Evolutionary conservation across 352 stramenopile genomes (phyloP), one percentile per base, ranked within the genome.

Genomic region (Pelagophyceae sp.): DNA sequence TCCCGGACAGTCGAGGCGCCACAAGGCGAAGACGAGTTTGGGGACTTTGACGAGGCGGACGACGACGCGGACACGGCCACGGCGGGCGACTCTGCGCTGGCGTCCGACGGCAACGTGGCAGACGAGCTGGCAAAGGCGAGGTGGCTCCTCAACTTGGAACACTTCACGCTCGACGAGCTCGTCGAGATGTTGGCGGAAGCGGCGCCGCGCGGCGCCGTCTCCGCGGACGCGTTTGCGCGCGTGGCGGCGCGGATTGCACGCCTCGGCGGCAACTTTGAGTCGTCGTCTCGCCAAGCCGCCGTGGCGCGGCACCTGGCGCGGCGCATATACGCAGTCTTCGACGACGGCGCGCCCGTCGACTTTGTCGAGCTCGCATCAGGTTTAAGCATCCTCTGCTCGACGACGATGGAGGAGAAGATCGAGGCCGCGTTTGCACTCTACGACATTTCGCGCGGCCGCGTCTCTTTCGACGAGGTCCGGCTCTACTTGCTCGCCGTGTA

Each of bases 111-210:
- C 23, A 23, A 23, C 11, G 45, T 54, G 11, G 23, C n/a, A 23
- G 31, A 27, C 11, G 65, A 75, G n/a, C 69, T 72, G 38, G 54
- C 29, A 0, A 29, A 78, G 3, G 75, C 75, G 17, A 87, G 89
- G 0, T 81, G 85, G n/a, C 72, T 94, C 40, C 83, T 93, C 25
- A 92, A 93, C 77, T 80, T 95, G 38, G 88, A 92, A 77, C 85
- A 86, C 23, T 94, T 93, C 83, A 87, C 91, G 79, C 87, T 93
- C 33, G 92, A 92, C 79, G 90, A 95, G 64, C 79, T 95, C 60
- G 87, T 95, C 54, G 88, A 94, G 79, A 92, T 93, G 72, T 93
- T 95, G 76, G 88, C 87, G 0, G 89, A 94, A 64, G 89, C 88
- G 19, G 88, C 88, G 33, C 89, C 89, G 31, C 91, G 86, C 0